Percentiles rank a stretch among this genome's conserved stretches.
phyloP scores from a whole-genome alignment of 2,329 filamentous ascomycete species.

The Claviceps sorghi region DNA sequence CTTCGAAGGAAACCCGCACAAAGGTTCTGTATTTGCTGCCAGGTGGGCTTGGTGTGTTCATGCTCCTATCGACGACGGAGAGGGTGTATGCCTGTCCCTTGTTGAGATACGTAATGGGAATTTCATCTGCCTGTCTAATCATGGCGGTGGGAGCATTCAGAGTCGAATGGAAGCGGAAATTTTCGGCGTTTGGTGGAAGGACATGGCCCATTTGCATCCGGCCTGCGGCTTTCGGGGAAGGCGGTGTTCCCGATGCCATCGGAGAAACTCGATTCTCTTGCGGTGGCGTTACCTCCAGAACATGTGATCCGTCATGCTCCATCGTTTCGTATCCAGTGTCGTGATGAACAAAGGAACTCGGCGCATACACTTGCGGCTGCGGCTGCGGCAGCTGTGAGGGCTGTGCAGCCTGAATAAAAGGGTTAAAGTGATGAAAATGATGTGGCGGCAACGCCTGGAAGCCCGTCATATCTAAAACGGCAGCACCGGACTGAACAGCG shows the following conservation, averaged over 20 bases:
- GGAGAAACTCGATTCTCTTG: conserved; percentile 37
- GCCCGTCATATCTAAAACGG: conserved; percentile 49
- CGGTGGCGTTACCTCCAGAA: conserved; percentile 41
- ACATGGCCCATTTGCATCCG: conserved; percentile 30
- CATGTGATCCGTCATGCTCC: conserved; percentile 53
- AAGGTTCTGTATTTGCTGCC: conserved; percentile 73
- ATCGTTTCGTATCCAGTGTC: conserved; percentile 69
- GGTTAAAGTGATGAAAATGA: conserved; percentile 52
- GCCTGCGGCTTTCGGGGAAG: conserved; percentile 33
- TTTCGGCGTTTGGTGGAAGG: conserved; percentile 44
- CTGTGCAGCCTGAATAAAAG: conserved; percentile 50
- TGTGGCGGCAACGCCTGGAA: conserved; percentile 51
- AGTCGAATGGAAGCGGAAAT: conserved; percentile 80
- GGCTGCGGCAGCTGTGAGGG: conserved; percentile 36
- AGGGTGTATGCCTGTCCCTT: conserved; percentile 92
- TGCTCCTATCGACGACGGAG: conserved; percentile 63
- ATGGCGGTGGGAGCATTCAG: conserved; percentile 92
- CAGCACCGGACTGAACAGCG: conserved; percentile 42
- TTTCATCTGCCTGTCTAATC: conserved; percentile 79
- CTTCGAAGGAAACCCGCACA: conserved; percentile 91
- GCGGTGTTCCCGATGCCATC: conserved; percentile 26
- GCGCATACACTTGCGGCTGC: conserved; percentile 49
- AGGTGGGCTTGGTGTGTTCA: conserved; percentile 40
- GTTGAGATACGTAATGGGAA: conserved; percentile 95
- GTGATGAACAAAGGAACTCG: conserved; percentile 67